Evolutionary conservation across 805 yeast genomes (phyloP).

Genomic region (Hanseniaspora mollemarum): DNA sequence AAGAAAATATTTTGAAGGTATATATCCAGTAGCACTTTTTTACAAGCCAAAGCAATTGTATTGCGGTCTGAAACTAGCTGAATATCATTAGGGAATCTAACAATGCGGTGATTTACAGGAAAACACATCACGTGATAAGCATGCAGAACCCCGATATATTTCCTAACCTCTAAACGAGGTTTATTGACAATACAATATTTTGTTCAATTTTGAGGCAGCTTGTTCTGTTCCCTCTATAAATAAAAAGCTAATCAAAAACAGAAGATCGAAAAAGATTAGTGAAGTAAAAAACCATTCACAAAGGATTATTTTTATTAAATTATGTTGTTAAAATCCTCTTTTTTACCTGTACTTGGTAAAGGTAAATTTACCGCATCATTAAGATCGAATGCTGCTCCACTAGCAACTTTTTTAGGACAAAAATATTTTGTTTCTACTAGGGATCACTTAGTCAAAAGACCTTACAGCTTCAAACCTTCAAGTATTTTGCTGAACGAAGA

Average conservation of each 20-base stretch:
- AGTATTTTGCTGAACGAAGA: neutral
- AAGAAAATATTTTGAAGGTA: slow-evolving; percentile 8
- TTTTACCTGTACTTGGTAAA: neutral
- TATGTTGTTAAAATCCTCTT: neutral
- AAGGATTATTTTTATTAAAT: neutral
- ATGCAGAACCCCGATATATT: no score
- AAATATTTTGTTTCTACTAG: no score
- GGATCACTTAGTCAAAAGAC: neutral
- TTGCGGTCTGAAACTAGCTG: no score
- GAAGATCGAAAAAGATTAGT: neutral
- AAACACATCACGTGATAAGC: no score
- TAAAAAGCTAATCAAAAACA: no score
- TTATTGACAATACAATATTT: no score
- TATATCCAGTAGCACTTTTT: neutral
- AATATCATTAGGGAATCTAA: no score
- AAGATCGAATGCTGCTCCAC: neutral
- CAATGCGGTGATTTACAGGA: no score
- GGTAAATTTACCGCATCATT: neutral
- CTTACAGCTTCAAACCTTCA: neutral
- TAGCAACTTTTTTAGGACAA: neutral
- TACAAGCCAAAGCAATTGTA: no score
- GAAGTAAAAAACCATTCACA: neutral
- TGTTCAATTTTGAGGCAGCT: no score
- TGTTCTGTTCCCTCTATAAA: no score
- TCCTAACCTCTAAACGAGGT: no score